Base-by-base conservation (phyloP, 148 eudicot genomes). In the Rheum nobile region DNA sequence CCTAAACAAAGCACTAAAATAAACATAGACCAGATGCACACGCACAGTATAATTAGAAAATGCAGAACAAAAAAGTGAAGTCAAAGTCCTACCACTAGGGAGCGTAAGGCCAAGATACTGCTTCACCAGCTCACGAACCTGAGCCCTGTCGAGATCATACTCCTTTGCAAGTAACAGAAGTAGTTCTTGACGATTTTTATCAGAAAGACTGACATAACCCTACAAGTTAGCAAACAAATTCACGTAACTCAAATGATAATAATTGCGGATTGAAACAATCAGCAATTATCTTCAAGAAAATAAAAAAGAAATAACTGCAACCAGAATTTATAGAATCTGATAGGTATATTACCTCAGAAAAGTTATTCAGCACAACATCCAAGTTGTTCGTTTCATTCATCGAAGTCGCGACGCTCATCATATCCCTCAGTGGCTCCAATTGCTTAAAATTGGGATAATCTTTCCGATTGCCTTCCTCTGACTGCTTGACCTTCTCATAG, bases 41-140 rank as follows among this genome's bases (percentile, higher is more conserved):
- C 39, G 29, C 65, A 57, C 32, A 24, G 34, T 35, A 11, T 26
- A 10, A 57, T 59, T 11, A 11, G 17, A 59, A 42, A 59, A 65
- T 16, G 31, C 39, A 76, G 67, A 9, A 47, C 26, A 21, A 38
- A 70, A 43, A 41, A 17, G 32, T 38, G 8, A 24, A 39, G 50
- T 21, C 31, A 17, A 39, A 72, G 48, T 74, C 89, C 77, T 76
- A 90, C 98, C 88, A 47, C 19, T 72, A 41, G 97, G 91, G 72
- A 87, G 86, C 79, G 87, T 85, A 79, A 94, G 89, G 73, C 85
- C 93, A 75, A 94, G 91, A 80, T 91, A 91, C 55, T 91, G 98
- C 77, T 84, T 91, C 83, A 94, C 91, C 82, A 89, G 80, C 54
- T 88, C 89, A 19, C 86, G 87, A 78, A 91, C 96, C 80, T 81